Evolutionary conservation across 441 rosid species (phyloP), one percentile per base, ranked within the genome.

Genomic region (Erysimum pusillum): DNA sequence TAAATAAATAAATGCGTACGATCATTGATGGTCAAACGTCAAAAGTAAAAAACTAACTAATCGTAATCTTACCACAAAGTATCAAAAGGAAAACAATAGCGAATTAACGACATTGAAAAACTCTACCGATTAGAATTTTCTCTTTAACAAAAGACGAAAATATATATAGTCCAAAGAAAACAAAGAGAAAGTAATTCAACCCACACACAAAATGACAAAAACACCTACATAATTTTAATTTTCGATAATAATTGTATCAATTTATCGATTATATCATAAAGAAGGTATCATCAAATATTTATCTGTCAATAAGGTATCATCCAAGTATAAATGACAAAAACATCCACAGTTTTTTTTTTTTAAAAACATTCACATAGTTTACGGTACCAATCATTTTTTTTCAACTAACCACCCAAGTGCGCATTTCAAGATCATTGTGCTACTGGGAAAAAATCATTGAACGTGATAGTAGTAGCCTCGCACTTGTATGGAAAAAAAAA

Each of bases 11-110:
- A 5, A 13, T 9, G 58, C n/a, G 36, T 9, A 25, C 28, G 57
- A 59, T 60, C 46, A 71, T 60, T 34, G 17, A 60, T 60, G 38
- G 67, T 71, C 75, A 71, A 70, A 71, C 48, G 25, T 35, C 18
- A 10, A 56, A 53, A 18, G 14, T 9, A n/a, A 2, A 56, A 18
- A 18, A 36, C 32, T 17, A 10, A 44, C 5, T 39, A 20, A n/a
- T 28, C 31, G 5, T 9, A 38, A 9, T 38, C 28, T 39, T 22
- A 53, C 49, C 39, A 53, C 14, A 52, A 70, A 70, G 35, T 46
- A 12, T 45, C 25, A 70, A 69, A 56, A 15, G 63, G 42, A 57
- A 57, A 57, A 42, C 32, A 54, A 44, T 32, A 58, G 36, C 15
- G 18, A 45, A 28, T 32, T 32, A 58, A 25, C 25, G 18, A 45